Conservation (phyloP, 768 basidiomycete species). For the Rhodocollybia butyracea region DNA sequence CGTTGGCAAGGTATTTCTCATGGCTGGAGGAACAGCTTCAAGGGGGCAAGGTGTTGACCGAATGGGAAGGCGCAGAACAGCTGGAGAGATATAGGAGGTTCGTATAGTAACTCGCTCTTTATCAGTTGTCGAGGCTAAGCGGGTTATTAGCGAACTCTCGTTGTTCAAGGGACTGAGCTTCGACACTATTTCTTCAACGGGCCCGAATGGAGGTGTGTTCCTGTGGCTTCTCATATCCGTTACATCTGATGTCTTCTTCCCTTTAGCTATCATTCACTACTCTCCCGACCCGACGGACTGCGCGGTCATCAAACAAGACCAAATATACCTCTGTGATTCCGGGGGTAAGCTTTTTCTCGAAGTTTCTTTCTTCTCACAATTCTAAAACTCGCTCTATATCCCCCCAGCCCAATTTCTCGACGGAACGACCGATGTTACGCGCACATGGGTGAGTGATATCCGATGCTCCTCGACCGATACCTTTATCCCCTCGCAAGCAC, state of each 20-base stretch:
- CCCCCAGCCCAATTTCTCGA: constrained; percentile 75
- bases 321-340: constrained; percentile 69
- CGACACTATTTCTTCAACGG: constrained; percentile 87
- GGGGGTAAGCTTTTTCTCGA: constrained; percentile 50
- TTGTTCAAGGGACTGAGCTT: constrained; percentile 89
- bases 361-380: not conserved
- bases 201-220: constrained; percentile 81
- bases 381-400: not conserved
- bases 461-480: too few relatives aligned
- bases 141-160: constrained; percentile 44
- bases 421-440: constrained; percentile 93
- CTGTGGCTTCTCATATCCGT: not conserved
- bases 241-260: not conserved
- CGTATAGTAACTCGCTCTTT: constrained; percentile 24
- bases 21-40: constrained; percentile 89
- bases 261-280: constrained; percentile 89
- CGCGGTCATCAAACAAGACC: constrained; percentile 70
- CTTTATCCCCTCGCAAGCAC: constrained; percentile 45
- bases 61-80: constrained; percentile 76
- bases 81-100: constrained; percentile 82
- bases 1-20: constrained; percentile 84
- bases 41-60: constrained; percentile 57
- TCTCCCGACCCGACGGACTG: constrained; percentile 71
- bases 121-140: not conserved
- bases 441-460: constrained; percentile 65